Evolutionary conservation across 2,329 filamentous ascomycete species (phyloP).

Genomic region (Gliomastix tumulicola): DNA sequence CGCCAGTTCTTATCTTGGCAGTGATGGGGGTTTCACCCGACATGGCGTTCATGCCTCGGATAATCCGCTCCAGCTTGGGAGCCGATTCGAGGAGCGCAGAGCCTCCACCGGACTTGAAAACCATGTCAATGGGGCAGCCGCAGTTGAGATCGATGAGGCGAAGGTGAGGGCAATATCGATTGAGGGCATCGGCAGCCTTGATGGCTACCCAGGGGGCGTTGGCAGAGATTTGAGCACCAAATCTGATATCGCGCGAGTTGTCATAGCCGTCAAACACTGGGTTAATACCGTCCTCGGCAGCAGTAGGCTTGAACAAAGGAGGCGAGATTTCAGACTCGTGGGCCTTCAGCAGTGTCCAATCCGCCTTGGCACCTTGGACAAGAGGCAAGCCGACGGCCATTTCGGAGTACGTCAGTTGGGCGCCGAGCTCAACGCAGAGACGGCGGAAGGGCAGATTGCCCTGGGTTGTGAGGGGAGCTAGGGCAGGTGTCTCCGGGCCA

Average conservation of each 20-base stretch:
- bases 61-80: slow-evolving; percentile 86
- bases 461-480: slow-evolving; percentile 95
- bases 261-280: slow-evolving; percentile 71
- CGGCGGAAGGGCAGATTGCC: slow-evolving; percentile 93
- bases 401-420: slow-evolving; percentile 92
- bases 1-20: slow-evolving; percentile 90
- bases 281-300: no score
- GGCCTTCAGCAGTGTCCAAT: slow-evolving; percentile 93
- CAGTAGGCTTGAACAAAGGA: slow-evolving; percentile 56
- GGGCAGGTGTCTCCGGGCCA: slow-evolving; percentile 81
- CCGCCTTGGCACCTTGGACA: slow-evolving; percentile 80
- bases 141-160: slow-evolving; percentile 94
- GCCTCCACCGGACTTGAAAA: slow-evolving; percentile 81
- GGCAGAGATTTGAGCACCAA: slow-evolving; percentile 87
- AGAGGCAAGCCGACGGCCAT: slow-evolving; percentile 93
- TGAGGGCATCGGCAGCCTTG: slow-evolving; percentile 80
- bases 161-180: slow-evolving; percentile 70
- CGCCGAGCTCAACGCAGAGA: slow-evolving; percentile 81
- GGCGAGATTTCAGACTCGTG: slow-evolving; percentile 75
- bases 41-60: slow-evolving; percentile 92
- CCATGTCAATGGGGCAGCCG: slow-evolving; percentile 92
- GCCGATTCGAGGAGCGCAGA: slow-evolving; percentile 86
- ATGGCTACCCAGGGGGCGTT: slow-evolving; percentile 87
- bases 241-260: slow-evolving; percentile 74
- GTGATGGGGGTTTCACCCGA: slow-evolving; percentile 88